Evolutionary conservation across 495 filamentous ascomycete genomes (phyloP).

Genomic region (Pyrenopolyporus hunteri): DNA sequence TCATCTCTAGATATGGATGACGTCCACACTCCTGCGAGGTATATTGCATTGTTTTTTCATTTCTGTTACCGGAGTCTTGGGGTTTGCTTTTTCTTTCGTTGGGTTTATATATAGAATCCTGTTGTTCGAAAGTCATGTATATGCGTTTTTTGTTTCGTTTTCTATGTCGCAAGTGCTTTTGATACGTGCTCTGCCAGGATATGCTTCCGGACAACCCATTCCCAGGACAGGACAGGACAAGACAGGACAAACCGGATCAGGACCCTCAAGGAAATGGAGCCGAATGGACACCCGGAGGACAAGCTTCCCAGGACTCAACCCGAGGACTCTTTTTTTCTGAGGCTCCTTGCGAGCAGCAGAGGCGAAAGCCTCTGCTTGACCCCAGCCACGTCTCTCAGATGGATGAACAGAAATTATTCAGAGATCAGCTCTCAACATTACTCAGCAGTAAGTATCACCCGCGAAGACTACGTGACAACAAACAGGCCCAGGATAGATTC

Average conservation of each 20-base stretch:
- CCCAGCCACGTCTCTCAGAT: conserved; percentile 38
- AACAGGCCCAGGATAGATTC: conserved; percentile 23
- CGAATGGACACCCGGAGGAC: conserved; percentile 24
- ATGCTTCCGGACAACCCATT: conserved; percentile 27
- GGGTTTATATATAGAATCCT: conserved; percentile 8
- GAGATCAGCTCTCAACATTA: conserved; percentile 16
- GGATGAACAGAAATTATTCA: conserved; percentile 30
- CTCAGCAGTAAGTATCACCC: conserved; percentile 33
- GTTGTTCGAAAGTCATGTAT: conserved; percentile 37
- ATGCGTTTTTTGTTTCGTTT: conserved; percentile 7
- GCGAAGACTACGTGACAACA: conserved; percentile 36
- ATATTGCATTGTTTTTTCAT: conserved; percentile 49
- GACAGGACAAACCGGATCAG: conserved; percentile 22
- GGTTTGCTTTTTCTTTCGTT: conserved; percentile 20
- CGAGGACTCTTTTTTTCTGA: conserved; percentile 26
- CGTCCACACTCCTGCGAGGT: conserved; percentile 61
- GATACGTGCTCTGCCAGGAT: conserved; percentile 28
- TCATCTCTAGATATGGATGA: conserved; percentile 56
- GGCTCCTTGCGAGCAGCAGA: conserved; percentile 14
- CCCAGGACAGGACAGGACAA: conserved; percentile 28
- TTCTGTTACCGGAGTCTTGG: conserved; percentile 39
- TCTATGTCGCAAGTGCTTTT: conserved; percentile 38
- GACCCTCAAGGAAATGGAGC: conserved; percentile 36
- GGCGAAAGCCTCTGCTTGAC: conserved; percentile 16
- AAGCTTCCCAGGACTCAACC: conserved; percentile 12